Conservation (phyloP, 1,139 yeast genomes). For the Suhomyces chickasaworum region DNA sequence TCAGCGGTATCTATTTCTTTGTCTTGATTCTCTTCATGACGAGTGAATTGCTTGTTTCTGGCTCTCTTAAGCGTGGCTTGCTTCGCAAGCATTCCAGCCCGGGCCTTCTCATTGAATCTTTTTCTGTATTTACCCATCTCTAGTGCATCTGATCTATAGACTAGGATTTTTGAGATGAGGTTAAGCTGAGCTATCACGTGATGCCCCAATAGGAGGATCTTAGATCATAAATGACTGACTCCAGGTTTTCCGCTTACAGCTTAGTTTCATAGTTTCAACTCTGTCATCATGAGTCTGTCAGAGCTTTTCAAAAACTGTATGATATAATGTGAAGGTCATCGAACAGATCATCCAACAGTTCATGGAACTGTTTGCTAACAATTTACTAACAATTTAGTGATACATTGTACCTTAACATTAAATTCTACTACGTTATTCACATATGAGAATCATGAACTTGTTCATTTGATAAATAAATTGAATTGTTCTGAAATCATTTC, state of each 20-base stretch:
- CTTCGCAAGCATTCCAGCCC: slow-evolving; percentile 82
- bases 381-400: slow-evolving; percentile 28
- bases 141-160: background rate
- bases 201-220: background rate
- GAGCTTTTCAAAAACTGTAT: slow-evolving; percentile 36
- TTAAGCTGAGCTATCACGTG: slow-evolving; percentile 5
- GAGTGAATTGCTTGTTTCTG: slow-evolving; percentile 65
- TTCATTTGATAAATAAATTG: slow-evolving; percentile 39
- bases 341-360: too few species aligned
- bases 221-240: slow-evolving; percentile 2
- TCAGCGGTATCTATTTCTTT: slow-evolving; percentile 11
- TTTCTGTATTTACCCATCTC: slow-evolving; percentile 79
- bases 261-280: background rate
- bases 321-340: too few species aligned
- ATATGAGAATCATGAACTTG: slow-evolving; percentile 50
- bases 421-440: slow-evolving; percentile 60
- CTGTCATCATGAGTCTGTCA: slow-evolving; percentile 14
- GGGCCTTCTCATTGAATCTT: slow-evolving; percentile 83
- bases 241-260: slow-evolving; percentile 6
- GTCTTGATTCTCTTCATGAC: slow-evolving; percentile 34
- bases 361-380: too few species aligned
- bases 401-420: slow-evolving; percentile 49
- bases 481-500: slow-evolving; percentile 57
- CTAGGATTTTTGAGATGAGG: slow-evolving; percentile 12
- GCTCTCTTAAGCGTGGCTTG: slow-evolving; percentile 68